Base-by-base conservation (phyloP, 768 basidiomycete genomes). In the Suillus decipiens region DNA sequence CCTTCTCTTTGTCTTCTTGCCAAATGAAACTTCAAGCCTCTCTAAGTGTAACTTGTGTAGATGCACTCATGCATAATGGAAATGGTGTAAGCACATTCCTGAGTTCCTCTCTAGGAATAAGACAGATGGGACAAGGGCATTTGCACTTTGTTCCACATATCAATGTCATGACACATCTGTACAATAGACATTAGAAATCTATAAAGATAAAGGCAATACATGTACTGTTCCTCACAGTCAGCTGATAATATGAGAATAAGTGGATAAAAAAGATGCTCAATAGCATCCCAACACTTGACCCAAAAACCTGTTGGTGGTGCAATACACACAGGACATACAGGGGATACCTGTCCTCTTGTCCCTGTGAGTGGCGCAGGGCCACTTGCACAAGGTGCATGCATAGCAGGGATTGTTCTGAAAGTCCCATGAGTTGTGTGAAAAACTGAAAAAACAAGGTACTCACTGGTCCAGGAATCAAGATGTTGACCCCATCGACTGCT, bases 211-310 rank as follows among this genome's bases (percentile, higher is more conserved):
- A 36, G 11, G 54, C 4, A 43, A 39, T 10, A 10, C 41, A 65
- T 77, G 24, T 72, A 81, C 81, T 77, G 76, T 69, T 83, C 80
- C 64, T 81, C 77, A 63, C 80, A 83, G 56, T 82, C 80, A 34
- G 78, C 73, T 22, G 75, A 76, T n/a, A n/a, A n/a, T n/a, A n/a
- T n/a, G n/a, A n/a, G n/a, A n/a, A n/a, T n/a, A n/a, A n/a, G n/a
- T n/a, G n/a, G n/a, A n/a, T n/a, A n/a, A n/a, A n/a, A n/a, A n/a
- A n/a, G n/a, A n/a, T n/a, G n/a, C n/a, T n/a, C 10, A 11, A 75
- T 64, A 0, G 59, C 66, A 66, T 79, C 77, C 14, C 71, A 75
- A 66, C 77, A 79, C 37, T 66, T 28, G n/a, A 61, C 53, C 55
- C 60, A 63, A 50, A 22, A 66, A 6, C 65, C 60, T 0, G 60